A percentile compares a stretch with the other conserved stretches of the same genome.
phyloP scores from a whole-genome alignment of 2,329 filamentous ascomycete genomes.

The Periconia macrospinosa region DNA sequence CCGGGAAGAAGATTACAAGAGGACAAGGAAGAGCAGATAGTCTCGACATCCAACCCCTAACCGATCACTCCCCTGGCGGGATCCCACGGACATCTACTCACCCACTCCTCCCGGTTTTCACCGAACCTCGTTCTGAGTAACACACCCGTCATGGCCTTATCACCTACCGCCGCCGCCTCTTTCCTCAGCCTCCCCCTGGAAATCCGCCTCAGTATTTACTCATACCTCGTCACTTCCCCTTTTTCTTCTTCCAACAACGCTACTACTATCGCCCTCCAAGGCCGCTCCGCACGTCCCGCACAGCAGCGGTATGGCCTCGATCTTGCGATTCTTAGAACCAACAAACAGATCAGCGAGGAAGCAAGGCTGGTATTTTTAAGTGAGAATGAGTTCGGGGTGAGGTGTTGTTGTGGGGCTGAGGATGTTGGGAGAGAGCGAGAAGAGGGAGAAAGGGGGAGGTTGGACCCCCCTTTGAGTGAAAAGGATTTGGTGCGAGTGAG shows the following conservation, averaged over 20 bases:
- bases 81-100: no score
- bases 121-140: no score
- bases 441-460: not conserved
- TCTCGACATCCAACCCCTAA: no score
- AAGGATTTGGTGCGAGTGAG: conserved; percentile 15
- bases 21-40: no score
- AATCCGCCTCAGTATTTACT: conserved; percentile 33
- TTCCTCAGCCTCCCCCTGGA: conserved; percentile 23
- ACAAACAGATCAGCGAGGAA: conserved; percentile 46
- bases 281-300: conserved; percentile 17
- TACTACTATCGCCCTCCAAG: conserved; percentile 18
- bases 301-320: conserved; percentile 35
- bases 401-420: conserved; percentile 6
- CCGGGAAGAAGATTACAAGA: no score
- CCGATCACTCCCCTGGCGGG: no score
- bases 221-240: conserved; percentile 24
- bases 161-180: no score
- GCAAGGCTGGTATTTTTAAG: conserved; percentile 45
- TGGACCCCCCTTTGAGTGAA: not conserved
- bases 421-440: conserved; percentile 1
- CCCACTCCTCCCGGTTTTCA: no score
- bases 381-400: conserved; percentile 43
- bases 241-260: not conserved
- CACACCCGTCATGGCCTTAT: no score
- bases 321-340: conserved; percentile 41